Conservation (phyloP, 2,329 filamentous ascomycete species). For the Aotearoamyces nothofagi region DNA sequence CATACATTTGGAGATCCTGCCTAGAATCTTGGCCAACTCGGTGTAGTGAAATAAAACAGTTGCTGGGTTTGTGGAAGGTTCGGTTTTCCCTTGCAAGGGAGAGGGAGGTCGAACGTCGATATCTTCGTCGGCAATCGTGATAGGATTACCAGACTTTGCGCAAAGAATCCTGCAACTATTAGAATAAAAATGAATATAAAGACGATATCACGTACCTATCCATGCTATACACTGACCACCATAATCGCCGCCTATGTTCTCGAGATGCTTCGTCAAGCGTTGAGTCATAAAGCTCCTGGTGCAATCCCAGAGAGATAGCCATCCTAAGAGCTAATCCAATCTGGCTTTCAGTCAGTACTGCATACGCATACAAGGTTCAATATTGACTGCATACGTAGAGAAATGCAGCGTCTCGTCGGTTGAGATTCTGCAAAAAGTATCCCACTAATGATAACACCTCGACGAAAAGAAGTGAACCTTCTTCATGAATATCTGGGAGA, state of each 20-base stretch:
- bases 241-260: slow-evolving; percentile 34
- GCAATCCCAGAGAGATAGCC: slow-evolving; percentile 39
- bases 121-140: slow-evolving; percentile 38
- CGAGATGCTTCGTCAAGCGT: slow-evolving; percentile 24
- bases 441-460: slow-evolving; percentile 37
- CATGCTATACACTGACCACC: slow-evolving; percentile 41
- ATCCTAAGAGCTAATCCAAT: slow-evolving; percentile 37
- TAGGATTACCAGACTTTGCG: slow-evolving; percentile 37
- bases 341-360: no score
- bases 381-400: slow-evolving; percentile 24
- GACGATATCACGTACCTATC: slow-evolving; percentile 28
- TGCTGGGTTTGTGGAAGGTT: slow-evolving; percentile 27
- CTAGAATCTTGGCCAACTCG: slow-evolving; percentile 33
- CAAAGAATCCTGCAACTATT: slow-evolving; percentile 28
- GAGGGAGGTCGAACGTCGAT: slow-evolving; percentile 27
- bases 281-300: slow-evolving; percentile 31
- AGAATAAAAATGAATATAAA: slow-evolving; percentile 1
- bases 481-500: slow-evolving; percentile 37
- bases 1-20: slow-evolving; percentile 27
- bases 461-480: slow-evolving; percentile 36
- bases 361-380: no score
- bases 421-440: slow-evolving; percentile 42
- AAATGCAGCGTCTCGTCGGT: slow-evolving; percentile 36
- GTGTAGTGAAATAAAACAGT: slow-evolving; percentile 35
- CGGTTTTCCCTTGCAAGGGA: slow-evolving; percentile 14